Evolutionary conservation across 345 rosid genomes (phyloP).

Genomic region (Theobroma cacao): DNA sequence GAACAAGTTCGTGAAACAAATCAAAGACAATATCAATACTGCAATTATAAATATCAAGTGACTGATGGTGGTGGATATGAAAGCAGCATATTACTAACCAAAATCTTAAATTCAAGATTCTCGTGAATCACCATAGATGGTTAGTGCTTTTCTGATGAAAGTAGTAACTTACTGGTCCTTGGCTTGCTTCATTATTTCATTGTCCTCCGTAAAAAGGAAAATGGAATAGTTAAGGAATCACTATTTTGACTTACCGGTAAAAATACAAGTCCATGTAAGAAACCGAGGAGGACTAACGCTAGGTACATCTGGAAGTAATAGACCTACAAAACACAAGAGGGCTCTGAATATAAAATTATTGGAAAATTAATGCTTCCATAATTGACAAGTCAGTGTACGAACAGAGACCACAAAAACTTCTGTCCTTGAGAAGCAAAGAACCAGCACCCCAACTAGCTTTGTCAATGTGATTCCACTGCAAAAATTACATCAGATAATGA

Average conservation of each 20-base stretch:
- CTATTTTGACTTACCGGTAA: conserved; percentile 67
- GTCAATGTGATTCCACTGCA: conserved; percentile 92
- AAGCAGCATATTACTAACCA: too few species aligned
- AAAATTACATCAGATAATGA: neutral
- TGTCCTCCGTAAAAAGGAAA: neutral
- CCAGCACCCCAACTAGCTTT: conserved; percentile 90
- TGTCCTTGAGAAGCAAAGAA: conserved; percentile 90
- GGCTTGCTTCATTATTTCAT: neutral
- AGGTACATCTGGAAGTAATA: conserved; percentile 98
- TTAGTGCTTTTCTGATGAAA: neutral
- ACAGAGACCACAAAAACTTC: conserved; percentile 87
- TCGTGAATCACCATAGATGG: too few species aligned
- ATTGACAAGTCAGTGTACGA: neutral
- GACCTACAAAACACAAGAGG: conserved; percentile 43
- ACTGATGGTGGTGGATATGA: neutral
- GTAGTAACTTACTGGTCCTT: neutral
- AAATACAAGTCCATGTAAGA: conserved; percentile 89
- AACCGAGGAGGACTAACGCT: conserved; percentile 91
- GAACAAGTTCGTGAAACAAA: neutral
- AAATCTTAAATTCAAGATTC: too few species aligned
- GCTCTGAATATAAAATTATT: neutral
- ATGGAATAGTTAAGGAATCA: neutral
- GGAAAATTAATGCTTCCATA: neutral
- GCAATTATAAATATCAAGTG: neutral
- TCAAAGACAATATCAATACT: neutral